Evolutionary conservation across 192 early-diverging fungal species (phyloP), one percentile per base, ranked within the genome.

Genomic region (Gigaspora rosea): DNA sequence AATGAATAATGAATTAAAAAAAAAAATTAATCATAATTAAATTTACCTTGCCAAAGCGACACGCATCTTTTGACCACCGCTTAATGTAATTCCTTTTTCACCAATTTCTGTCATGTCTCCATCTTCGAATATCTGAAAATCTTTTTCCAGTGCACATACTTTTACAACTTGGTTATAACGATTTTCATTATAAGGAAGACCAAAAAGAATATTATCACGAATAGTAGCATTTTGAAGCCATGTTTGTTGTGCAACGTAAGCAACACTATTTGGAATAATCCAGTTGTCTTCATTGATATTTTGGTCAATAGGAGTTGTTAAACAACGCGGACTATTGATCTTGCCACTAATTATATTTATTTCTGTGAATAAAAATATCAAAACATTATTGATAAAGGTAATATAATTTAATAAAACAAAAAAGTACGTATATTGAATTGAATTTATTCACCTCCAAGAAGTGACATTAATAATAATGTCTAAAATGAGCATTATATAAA

Each of bases 51-150:
- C 87, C 54, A 87, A 77, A 32, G 87, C 80, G 52, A 85, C 82
- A 79, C 88, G 89, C 48, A 91, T 89, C 78, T 94, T 96, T 69
- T 98, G 96, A n/a, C 96, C 96, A 78, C 96, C 96, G 32, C 92
- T 93, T 16, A 98, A 84, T 27, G 93, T 96, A 76, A 96, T 91
- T 33, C 96, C 96, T 76, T 90, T 89, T 80, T 96, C 94, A 49
- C 95, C 94, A 82, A 96, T 92, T 73, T 98, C 96, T 10, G 94
- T 95, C 82, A 89, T 78, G 82, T 99, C 97, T n/a, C 96, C 96
- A 35, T 88, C 91, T 12, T 91, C 85, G 51, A 98, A 81, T n/a
- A 95, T 93, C 18, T 91, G 91, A 33, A 99, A 82, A 86, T 99
- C 98, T 16, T 84, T 86, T 35, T 81, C 86, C 35, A 99, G 83